phyloP scores from a whole-genome alignment of 225 moss, liverwort and hornwort genomes.

The Sphagnum contortum region DNA sequence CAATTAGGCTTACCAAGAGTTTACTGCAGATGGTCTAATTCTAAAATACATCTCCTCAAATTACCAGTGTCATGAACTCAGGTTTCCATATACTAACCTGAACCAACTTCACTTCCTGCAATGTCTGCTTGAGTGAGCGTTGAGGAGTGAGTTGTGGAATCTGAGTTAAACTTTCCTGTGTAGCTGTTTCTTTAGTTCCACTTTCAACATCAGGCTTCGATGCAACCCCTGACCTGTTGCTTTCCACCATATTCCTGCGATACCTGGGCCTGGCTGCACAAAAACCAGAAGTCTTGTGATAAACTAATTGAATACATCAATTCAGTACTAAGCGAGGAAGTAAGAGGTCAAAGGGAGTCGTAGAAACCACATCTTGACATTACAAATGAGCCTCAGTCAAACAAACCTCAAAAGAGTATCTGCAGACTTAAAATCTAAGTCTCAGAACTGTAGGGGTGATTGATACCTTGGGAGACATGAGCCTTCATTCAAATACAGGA shows the following conservation, averaged over 20 bases:
- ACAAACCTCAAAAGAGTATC: too few relatives aligned
- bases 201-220: too few relatives aligned
- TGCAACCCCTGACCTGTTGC: too few relatives aligned
- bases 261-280: conserved; percentile 55
- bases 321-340: background rate
- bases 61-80: background rate
- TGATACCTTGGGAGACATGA: conserved; percentile 66
- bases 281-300: conserved; percentile 1
- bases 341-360: background rate
- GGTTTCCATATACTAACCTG: conserved; percentile 29
- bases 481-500: conserved; percentile 55
- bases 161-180: conserved; percentile 9
- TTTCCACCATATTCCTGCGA: conserved; percentile 14
- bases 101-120: conserved; percentile 73
- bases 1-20: too few relatives aligned
- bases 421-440: too few relatives aligned
- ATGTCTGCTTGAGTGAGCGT: conserved; percentile 43
- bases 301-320: conserved; percentile 1
- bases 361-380: background rate
- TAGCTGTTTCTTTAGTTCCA: conserved; percentile 2
- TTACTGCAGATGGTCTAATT: too few relatives aligned
- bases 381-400: too few relatives aligned
- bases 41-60: too few relatives aligned
- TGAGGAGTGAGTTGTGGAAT: conserved; percentile 20
- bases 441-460: background rate